phyloP scores from a whole-genome alignment of 2,329 filamentous ascomycete genomes.

The Botrytis fabae region DNA sequence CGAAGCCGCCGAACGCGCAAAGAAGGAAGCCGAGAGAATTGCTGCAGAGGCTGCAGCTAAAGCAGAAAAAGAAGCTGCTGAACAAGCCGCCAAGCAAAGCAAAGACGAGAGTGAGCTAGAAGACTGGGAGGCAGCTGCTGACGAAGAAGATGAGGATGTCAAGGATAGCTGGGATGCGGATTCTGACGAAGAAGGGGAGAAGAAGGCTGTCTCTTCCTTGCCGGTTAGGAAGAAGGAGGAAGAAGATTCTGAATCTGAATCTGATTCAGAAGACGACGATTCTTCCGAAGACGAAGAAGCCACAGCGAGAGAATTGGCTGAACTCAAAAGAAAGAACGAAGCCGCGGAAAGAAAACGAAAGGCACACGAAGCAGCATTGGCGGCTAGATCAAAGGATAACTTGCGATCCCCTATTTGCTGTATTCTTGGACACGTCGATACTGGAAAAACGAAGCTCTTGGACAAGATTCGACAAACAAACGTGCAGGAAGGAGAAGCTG shows the following conservation, averaged over 20 bases:
- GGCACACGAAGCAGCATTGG: slow-evolving; percentile 87
- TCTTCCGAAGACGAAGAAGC: slow-evolving; percentile 65
- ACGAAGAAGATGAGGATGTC: slow-evolving; percentile 71
- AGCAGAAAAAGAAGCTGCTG: slow-evolving; percentile 58
- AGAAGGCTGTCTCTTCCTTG: slow-evolving; percentile 37
- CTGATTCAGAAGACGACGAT: slow-evolving; percentile 54
- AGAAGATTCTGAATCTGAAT: slow-evolving; percentile 64
- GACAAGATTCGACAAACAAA: slow-evolving; percentile 99
- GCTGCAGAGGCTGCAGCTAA: slow-evolving; percentile 63
- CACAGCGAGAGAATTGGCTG: slow-evolving; percentile 71
- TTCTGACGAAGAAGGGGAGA: slow-evolving; percentile 64
- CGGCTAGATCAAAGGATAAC: slow-evolving; percentile 88
- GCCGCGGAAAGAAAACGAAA: slow-evolving; percentile 85
- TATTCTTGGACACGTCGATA: slow-evolving; percentile 99
- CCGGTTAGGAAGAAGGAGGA: slow-evolving; percentile 31
- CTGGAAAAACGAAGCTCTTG: slow-evolving; percentile 97
- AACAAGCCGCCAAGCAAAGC: slow-evolving; percentile 55
- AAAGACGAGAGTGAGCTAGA: slow-evolving; percentile 63
- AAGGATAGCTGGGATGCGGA: slow-evolving; percentile 97
- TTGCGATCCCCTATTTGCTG: slow-evolving; percentile 97
- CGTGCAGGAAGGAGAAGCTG: slow-evolving; percentile 97
- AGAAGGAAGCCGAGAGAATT: slow-evolving; percentile 65
- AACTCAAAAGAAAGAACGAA: slow-evolving; percentile 79
- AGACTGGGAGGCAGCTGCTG: slow-evolving; percentile 86
- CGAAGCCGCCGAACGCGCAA: slow-evolving; percentile 74